Conservation (phyloP, 1,139 yeast genomes). For the Hyphopichia fennica region DNA sequence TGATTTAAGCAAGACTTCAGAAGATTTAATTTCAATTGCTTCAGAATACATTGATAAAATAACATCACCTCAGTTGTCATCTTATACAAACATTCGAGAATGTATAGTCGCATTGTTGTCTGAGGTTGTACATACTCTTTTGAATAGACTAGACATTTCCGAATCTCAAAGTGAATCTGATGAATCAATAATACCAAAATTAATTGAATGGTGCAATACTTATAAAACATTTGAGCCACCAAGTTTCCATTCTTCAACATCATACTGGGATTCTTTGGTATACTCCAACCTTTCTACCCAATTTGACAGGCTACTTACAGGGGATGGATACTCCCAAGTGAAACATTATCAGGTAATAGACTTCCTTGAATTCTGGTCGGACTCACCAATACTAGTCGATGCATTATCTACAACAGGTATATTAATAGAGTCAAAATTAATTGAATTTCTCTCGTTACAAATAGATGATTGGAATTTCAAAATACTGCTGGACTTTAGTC, state of each 20-base stretch:
- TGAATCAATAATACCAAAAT: neutral
- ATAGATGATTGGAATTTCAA: neutral
- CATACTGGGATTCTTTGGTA: neutral
- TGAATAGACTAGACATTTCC: neutral
- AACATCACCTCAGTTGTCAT: neutral
- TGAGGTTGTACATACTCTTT: neutral
- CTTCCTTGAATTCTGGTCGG: constrained; percentile 13
- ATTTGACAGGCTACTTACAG: constrained; percentile 1
- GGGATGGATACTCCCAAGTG: constrained; percentile 3
- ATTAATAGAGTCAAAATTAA: neutral
- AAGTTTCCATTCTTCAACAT: neutral
- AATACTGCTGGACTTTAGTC: neutral
- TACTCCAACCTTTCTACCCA: neutral
- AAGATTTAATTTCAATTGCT: neutral
- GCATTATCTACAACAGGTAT: constrained; percentile 10
- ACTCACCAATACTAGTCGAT: constrained; percentile 15
- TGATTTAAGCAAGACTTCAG: neutral
- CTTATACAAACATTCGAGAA: neutral
- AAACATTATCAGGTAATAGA: constrained; percentile 11
- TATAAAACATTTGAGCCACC: neutral
- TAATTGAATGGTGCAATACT: neutral
- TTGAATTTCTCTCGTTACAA: neutral
- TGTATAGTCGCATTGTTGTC: neutral
- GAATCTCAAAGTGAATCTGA: neutral
- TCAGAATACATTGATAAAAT: neutral